Evolutionary conservation across 2,329 filamentous ascomycete genomes (phyloP), one percentile per base, ranked within the genome.

Genomic region (Cercospora sp.): DNA sequence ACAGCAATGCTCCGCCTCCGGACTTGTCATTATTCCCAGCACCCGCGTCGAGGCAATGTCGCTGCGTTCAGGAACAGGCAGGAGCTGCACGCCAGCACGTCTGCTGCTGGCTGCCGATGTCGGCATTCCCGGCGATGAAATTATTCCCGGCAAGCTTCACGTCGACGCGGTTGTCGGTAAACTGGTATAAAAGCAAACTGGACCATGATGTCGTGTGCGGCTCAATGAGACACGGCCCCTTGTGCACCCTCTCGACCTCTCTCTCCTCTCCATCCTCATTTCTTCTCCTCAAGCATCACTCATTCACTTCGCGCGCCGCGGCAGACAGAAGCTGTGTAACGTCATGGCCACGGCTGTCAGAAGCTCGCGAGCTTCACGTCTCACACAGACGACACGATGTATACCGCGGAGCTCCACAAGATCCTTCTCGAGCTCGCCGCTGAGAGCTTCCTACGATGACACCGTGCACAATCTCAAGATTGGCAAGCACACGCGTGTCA

Each of bases 391-490:
- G 59, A 53, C 68, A 30, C 70, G 66, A 66, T 32, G 61, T 32
- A 28, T 67, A 10, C 51, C 61, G n/a, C 61, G 37, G n/a, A 66
- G 51, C 49, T 66, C 66, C 21, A 59, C 26, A 49, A 65, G 74
- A 62, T 16, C 59, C 30, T 80, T 77, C 71, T 79, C 78, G 43
- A 74, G 72, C 13, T 71, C 71, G 9, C 49, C 51, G 59, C 49
- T 64, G 51, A 73, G 70, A 59, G 80, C 79, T 70, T 80, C 80
- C 40, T 89, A 89, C 77, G 84, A 85, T 61, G 85, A 89, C 73
- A 91, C 89, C 0, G 85, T 91, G 37, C 81, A 82, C 3, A 90
- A 91, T 74, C 81, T 91, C 68, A 89, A 86, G 72, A 90, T 91
- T 72, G 88, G 88, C 16, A 82, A 84, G 32, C 85, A 90, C 75